These are phyloP conservation scores for Xylaria sp. DNA, from an alignment of 2,329 filamentous ascomycete genomes.

Conservation along the genomic window DNA sequence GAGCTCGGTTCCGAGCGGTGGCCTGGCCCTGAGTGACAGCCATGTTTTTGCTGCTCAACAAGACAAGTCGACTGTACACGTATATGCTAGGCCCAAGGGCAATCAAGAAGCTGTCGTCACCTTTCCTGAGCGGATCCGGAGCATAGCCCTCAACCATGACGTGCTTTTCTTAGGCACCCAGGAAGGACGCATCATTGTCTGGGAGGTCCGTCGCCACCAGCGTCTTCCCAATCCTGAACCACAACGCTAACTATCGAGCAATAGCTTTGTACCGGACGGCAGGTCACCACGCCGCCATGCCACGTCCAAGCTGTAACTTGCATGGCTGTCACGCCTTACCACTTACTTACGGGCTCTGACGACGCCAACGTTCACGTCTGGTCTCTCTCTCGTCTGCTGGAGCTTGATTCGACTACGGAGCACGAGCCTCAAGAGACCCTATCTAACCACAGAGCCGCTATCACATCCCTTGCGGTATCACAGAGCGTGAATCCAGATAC, in stretches of 20 bases:
- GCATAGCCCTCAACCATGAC: conserved; percentile 73
- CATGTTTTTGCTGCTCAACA: conserved; percentile 92
- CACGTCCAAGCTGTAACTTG: conserved; percentile 83
- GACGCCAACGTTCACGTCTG: conserved; percentile 94
- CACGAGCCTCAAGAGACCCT: conserved; percentile 78
- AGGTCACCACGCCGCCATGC: conserved; percentile 75
- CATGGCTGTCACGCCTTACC: conserved; percentile 72
- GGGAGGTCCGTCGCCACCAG: conserved; percentile 73
- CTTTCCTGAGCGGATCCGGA: conserved; percentile 85
- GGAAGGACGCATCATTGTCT: conserved; percentile 84
- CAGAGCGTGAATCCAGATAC: conserved; percentile 71
- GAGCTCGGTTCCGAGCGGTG: conserved; percentile 78
- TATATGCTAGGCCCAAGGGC: conserved; percentile 82
- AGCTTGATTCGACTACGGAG: conserved; percentile 58
- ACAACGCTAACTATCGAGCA: conserved; percentile 29
- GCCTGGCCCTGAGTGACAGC: conserved; percentile 77
- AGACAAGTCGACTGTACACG: conserved; percentile 90
- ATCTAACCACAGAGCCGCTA: conserved; percentile 75
- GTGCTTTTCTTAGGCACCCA: conserved; percentile 81
- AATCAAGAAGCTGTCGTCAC: conserved; percentile 89
- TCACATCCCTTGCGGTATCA: conserved; percentile 68
- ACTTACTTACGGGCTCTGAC: conserved; percentile 77
- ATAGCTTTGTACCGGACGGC: conserved; percentile 75
- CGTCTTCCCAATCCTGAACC: background rate
- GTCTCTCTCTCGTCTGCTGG: conserved; percentile 77